Evolutionary conservation across 2,329 filamentous ascomycete genomes (phyloP).

Genomic region (Sporothrix pallida): DNA sequence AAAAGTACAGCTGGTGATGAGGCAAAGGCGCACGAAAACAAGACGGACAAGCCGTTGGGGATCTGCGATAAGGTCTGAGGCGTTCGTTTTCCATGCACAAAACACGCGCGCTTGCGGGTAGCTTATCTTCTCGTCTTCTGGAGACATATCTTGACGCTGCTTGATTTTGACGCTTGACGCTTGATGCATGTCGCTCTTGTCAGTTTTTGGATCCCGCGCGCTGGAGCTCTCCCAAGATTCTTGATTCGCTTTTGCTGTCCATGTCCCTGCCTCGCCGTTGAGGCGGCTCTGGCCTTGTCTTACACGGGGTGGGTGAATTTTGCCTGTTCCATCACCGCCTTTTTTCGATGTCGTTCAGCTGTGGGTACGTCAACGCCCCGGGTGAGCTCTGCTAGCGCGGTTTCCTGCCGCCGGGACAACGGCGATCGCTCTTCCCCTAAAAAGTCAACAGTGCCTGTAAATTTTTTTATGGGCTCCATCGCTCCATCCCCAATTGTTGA

Average conservation of each 20-base stretch:
- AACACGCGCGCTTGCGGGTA: background rate
- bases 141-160: no score
- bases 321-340: slow-evolving; percentile 8
- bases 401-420: slow-evolving; percentile 31
- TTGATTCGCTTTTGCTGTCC: background rate
- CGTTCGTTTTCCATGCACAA: background rate
- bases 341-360: slow-evolving; percentile 22
- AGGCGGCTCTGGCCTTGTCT: slow-evolving; percentile 6
- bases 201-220: background rate
- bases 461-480: slow-evolving; percentile 20
- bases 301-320: background rate
- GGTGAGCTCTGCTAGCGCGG: slow-evolving; percentile 17
- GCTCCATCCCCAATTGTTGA: slow-evolving; percentile 35
- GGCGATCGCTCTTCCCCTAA: slow-evolving; percentile 21
- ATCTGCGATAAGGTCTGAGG: slow-evolving; percentile 29
- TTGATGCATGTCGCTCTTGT: background rate
- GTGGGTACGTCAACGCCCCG: background rate
- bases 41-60: slow-evolving; percentile 35
- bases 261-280: background rate
- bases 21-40: background rate
- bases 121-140: slow-evolving; percentile 9
- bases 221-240: background rate
- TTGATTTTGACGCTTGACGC: no score
- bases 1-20: background rate
- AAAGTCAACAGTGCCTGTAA: background rate